Evolutionary conservation across 768 basidiomycete species (phyloP).

Genomic region (Kwoniella bestiolae): DNA sequence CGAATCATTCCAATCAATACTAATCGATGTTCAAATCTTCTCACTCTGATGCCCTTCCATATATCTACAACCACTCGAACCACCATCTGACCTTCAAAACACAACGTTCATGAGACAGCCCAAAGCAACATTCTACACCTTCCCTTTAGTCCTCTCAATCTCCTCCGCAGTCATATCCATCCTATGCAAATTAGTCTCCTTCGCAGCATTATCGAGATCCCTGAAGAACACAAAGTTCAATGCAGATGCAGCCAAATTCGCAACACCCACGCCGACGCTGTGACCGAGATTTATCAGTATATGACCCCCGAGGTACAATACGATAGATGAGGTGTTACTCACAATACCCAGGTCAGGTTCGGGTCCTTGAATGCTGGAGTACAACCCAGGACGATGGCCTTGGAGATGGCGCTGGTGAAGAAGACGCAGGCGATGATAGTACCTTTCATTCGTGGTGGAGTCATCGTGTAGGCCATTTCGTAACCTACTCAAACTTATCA

Average conservation of each 20-base stretch:
- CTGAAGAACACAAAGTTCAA: constrained; percentile 19
- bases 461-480: constrained; percentile 50
- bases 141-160: constrained; percentile 10
- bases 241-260: constrained; percentile 11
- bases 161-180: constrained; percentile 26
- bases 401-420: constrained; percentile 48
- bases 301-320: too few relatives aligned
- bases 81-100: too few relatives aligned
- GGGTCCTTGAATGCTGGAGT: constrained; percentile 42
- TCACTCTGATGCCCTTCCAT: too few relatives aligned
- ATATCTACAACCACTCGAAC: too few relatives aligned
- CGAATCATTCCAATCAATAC: too few relatives aligned
- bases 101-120: too few relatives aligned
- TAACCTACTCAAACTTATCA: constrained; percentile 26
- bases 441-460: constrained; percentile 48
- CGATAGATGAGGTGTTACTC: neutral
- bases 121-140: neutral
- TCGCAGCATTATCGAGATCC: constrained; percentile 5
- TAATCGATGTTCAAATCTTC: too few relatives aligned
- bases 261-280: constrained; percentile 17
- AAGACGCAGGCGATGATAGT: constrained; percentile 44
- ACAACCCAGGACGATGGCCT: constrained; percentile 36
- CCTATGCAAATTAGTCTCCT: constrained; percentile 17
- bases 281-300: neutral
- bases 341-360: constrained; percentile 46